Evolutionary conservation across 139 green algal species (phyloP), one percentile per base, ranked within the genome.

Genomic region (Volvox reticuliferus): DNA sequence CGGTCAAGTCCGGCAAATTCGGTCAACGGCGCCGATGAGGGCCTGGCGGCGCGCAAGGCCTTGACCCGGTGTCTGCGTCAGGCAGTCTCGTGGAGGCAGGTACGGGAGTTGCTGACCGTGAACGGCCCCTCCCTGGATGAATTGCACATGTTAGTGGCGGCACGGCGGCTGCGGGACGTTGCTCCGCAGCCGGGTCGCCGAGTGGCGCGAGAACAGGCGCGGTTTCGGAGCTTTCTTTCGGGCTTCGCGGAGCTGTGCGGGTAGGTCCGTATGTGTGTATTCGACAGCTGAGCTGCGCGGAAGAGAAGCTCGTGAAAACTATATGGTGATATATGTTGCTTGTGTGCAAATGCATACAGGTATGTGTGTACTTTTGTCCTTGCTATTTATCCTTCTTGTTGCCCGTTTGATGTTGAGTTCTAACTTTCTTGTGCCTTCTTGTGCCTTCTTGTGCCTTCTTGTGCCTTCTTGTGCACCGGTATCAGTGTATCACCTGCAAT

Each of bases 41-140:
- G 16, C 16, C 75, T 81, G 30, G 75, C 44, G 75, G 22, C 32
- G 13, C 33, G 32, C 32, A 81, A 81, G 75, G 18, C 44, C 32
- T 35, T 81, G 17, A 81, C 75, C 28, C 75, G 75, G 1, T 28
- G 75, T 1, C 75, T 81, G 2, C 75, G n/a, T 35, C 17, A 19
- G 32, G 75, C 75, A 17, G 22, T 61, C 2, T 61, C 75, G 16
- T 89, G 85, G 85, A 37, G 85, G 85, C 17, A 82, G 69, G 2
- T 89, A 26, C 85, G 85, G 28, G 37, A 55, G 69, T 68, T 89
- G 85, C 69, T 89, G 44, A 67, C 85, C 26, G 37, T 67, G 37
- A 13, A 67, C 33, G 33, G 68, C 12, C 28, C 85, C 35, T 61
- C 5, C 21, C 63, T 89, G 21, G 69, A 89, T 22, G 36, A n/a